phyloP scores from a whole-genome alignment of 2,329 filamentous ascomycete genomes.

The Neonectria faginata region DNA sequence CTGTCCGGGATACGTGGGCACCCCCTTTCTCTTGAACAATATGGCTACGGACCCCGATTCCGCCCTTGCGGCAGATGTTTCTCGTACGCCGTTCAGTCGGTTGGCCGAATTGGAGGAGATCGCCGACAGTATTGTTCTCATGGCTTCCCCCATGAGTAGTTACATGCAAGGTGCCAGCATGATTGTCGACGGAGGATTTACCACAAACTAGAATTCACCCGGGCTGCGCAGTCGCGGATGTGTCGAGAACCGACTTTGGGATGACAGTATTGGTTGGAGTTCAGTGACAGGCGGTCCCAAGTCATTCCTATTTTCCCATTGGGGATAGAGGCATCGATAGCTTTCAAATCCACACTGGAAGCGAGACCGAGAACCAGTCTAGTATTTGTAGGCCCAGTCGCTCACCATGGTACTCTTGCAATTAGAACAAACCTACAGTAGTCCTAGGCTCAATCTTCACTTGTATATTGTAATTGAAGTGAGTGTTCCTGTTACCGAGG shows the following conservation, averaged over 20 bases:
- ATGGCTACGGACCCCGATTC: conserved; percentile 42
- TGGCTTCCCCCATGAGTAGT: conserved; percentile 64
- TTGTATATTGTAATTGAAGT: background rate
- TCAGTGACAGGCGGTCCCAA: background rate
- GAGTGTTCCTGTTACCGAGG: background rate
- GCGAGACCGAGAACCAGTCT: too few species aligned
- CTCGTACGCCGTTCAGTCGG: conserved; percentile 60
- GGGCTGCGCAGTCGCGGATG: background rate
- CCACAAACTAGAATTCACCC: conserved; percentile 38
- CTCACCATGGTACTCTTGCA: background rate
- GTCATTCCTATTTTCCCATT: background rate
- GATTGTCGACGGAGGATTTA: conserved; percentile 61
- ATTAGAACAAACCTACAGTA: background rate
- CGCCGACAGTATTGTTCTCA: conserved; percentile 63
- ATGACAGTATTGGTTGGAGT: background rate
- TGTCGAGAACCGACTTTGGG: background rate
- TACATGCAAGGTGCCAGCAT: conserved; percentile 63
- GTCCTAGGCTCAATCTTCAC: background rate
- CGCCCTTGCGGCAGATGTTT: conserved; percentile 54
- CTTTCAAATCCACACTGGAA: background rate
- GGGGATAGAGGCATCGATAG: background rate
- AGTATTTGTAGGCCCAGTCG: background rate
- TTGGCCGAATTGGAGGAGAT: conserved; percentile 64
- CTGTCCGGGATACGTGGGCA: conserved; percentile 65
- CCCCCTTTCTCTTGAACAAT: conserved; percentile 51